These are phyloP conservation scores for Leccinum pellstonianum DNA, from an alignment of 768 basidiomycete genomes.

Conservation along the genomic window DNA sequence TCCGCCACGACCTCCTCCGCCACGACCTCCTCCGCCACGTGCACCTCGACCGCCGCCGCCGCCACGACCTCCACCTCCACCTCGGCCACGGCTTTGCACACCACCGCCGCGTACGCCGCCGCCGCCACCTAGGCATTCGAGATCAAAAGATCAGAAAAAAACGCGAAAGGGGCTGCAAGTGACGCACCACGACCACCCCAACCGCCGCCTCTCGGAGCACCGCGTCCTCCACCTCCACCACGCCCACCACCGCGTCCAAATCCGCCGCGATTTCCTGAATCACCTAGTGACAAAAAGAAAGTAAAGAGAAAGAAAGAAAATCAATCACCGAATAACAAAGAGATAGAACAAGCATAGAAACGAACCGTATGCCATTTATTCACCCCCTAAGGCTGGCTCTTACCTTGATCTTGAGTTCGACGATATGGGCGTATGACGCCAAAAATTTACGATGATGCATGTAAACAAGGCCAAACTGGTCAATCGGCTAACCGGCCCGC, in stretches of 20 bases:
- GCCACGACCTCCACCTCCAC: constrained; percentile 36
- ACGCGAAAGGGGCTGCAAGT: not conserved
- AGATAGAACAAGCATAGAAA: not conserved
- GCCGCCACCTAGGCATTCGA: constrained; percentile 10
- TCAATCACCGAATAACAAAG: not conserved
- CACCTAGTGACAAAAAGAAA: constrained; percentile 35
- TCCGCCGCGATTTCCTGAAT: constrained; percentile 75
- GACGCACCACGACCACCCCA: constrained; percentile 41
- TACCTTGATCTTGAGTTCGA: constrained; percentile 15
- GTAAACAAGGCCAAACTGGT: constrained; percentile 18
- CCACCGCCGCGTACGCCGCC: constrained; percentile 25
- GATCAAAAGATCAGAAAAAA: not conserved
- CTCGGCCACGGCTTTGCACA: constrained; percentile 31
- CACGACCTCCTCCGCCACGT: constrained; percentile 41
- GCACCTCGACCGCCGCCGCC: constrained; percentile 50
- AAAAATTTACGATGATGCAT: constrained; percentile 12
- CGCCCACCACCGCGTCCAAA: constrained; percentile 49
- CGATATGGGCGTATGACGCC: not conserved
- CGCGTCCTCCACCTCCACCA: constrained; percentile 38
- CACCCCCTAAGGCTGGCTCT: constrained; percentile 13
- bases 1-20: no score
- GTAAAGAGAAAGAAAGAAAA: not conserved
- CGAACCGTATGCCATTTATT: constrained; percentile 39
- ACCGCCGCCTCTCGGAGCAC: constrained; percentile 40
- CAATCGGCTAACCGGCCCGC: not conserved